phyloP scores from a whole-genome alignment of 1,284 basidiomycete species.

The Cryptococcus maquisensis region DNA sequence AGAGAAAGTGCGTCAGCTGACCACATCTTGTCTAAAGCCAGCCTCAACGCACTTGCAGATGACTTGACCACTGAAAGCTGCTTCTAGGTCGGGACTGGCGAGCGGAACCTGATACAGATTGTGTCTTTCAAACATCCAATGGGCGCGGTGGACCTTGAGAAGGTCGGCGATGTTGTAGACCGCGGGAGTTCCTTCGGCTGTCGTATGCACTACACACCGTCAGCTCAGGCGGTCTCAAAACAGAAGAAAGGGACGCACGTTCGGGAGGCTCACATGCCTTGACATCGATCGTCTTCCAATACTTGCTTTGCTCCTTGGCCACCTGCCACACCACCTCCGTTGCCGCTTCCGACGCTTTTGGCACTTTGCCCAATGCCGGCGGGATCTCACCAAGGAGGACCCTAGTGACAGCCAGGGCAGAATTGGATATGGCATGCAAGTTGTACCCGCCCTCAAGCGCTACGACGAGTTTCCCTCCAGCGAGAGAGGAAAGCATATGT shows the following conservation, averaged over 20 bases:
- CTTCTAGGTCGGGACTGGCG: slow-evolving; percentile 60
- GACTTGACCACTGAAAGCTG: slow-evolving; percentile 70
- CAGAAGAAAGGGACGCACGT: slow-evolving; percentile 20
- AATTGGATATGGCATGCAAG: slow-evolving; percentile 79
- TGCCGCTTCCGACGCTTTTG: slow-evolving; percentile 69
- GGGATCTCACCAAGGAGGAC: slow-evolving; percentile 83
- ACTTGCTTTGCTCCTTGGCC: slow-evolving; percentile 76
- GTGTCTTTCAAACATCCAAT: slow-evolving; percentile 68
- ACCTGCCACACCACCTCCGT: slow-evolving; percentile 85
- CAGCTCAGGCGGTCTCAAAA: background rate
- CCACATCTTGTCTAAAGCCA: background rate
- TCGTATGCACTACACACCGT: slow-evolving; percentile 5
- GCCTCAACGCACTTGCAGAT: slow-evolving; percentile 68
- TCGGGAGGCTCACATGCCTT: slow-evolving; percentile 70
- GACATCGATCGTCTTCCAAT: slow-evolving; percentile 81
- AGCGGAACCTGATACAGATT: slow-evolving; percentile 77
- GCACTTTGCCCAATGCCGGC: slow-evolving; percentile 59
- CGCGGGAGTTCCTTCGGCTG: slow-evolving; percentile 7
- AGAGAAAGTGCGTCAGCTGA: background rate
- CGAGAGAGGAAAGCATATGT: slow-evolving; percentile 86
- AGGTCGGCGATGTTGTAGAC: slow-evolving; percentile 52
- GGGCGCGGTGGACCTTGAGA: slow-evolving; percentile 75
- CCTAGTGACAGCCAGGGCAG: slow-evolving; percentile 78
- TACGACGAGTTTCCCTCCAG: slow-evolving; percentile 82
- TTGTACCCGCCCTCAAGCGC: slow-evolving; percentile 98